These are phyloP conservation scores for Calonectria honghensis DNA, from an alignment of 2,329 filamentous ascomycete species.

Conservation along the genomic window DNA sequence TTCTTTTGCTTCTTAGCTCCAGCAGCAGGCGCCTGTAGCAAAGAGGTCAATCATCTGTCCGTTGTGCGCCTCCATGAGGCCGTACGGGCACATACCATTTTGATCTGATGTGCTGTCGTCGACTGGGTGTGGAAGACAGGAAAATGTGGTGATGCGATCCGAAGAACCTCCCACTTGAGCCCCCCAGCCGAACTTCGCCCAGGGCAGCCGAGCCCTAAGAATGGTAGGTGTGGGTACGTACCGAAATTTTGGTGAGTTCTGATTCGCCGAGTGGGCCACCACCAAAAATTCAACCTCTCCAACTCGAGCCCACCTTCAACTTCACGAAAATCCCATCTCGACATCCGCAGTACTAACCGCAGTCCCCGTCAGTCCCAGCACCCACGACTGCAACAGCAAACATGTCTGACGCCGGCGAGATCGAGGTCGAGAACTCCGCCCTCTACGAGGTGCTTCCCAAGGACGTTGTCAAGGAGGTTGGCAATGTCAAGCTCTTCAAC, in stretches of 20 bases:
- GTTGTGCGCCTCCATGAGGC: slow-evolving; percentile 37
- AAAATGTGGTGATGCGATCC: slow-evolving; percentile 54
- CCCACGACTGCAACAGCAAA: slow-evolving; percentile 69
- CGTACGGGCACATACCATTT: slow-evolving; percentile 63
- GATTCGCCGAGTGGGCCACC: slow-evolving; percentile 62
- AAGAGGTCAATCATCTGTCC: slow-evolving; percentile 50
- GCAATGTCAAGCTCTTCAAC: slow-evolving; percentile 97
- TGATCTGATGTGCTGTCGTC: slow-evolving; percentile 65
- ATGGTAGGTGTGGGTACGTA: slow-evolving; percentile 55
- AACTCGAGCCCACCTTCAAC: slow-evolving; percentile 59
- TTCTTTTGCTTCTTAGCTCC: slow-evolving; percentile 72
- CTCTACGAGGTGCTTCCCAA: slow-evolving; percentile 91
- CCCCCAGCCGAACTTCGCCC: slow-evolving; percentile 56
- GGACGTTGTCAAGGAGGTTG: slow-evolving; percentile 92
- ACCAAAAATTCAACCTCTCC: slow-evolving; percentile 61
- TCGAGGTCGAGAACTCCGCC: slow-evolving; percentile 89
- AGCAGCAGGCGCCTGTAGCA: slow-evolving; percentile 65
- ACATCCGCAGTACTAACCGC: slow-evolving; percentile 63
- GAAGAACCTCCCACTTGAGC: slow-evolving; percentile 57
- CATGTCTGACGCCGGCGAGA: slow-evolving; percentile 97
- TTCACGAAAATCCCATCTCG: slow-evolving; percentile 62
- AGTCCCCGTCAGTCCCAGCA: slow-evolving; percentile 61
- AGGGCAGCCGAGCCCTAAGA: slow-evolving; percentile 67
- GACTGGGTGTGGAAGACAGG: slow-evolving; percentile 61
- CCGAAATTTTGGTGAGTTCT: slow-evolving; percentile 52